phyloP scores from a whole-genome alignment of 2,329 filamentous ascomycete genomes.

The Venturia pyrina region DNA sequence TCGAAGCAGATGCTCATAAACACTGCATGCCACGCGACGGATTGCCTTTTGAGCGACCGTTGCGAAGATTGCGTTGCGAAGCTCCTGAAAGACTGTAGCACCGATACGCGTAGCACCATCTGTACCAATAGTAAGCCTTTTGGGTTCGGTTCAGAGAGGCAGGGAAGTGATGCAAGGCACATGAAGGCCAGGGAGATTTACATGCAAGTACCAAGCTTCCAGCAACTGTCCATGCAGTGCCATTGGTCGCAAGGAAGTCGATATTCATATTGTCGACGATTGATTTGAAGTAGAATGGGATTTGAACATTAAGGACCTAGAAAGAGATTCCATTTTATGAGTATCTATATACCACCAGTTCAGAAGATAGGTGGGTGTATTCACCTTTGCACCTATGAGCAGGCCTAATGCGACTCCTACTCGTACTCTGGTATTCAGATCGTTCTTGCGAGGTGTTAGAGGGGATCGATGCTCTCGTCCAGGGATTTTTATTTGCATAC shows the following conservation, averaged over 20 bases:
- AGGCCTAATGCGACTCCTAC: slow-evolving; percentile 77
- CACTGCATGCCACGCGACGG: slow-evolving; percentile 77
- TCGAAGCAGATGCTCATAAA: slow-evolving; percentile 80
- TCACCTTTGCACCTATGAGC: slow-evolving; percentile 75
- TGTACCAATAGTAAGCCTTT: slow-evolving; percentile 18
- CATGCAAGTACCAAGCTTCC: slow-evolving; percentile 88
- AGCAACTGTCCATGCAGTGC: slow-evolving; percentile 78
- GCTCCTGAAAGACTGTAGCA: slow-evolving; percentile 80
- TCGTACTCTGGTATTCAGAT: slow-evolving; percentile 69
- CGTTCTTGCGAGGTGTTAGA: slow-evolving; percentile 40
- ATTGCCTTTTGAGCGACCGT: slow-evolving; percentile 97
- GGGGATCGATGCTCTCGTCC: not conserved
- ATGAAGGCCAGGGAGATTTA: slow-evolving; percentile 26
- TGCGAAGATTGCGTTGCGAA: slow-evolving; percentile 93
- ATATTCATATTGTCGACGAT: slow-evolving; percentile 98
- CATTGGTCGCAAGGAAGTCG: slow-evolving; percentile 76
- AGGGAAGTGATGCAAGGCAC: not conserved
- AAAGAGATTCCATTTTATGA: slow-evolving; percentile 17
- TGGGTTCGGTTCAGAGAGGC: no score
- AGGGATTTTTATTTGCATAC: slow-evolving; percentile 21
- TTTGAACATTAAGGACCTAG: slow-evolving; percentile 81
- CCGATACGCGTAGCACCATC: slow-evolving; percentile 82
- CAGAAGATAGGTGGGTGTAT: slow-evolving; percentile 13
- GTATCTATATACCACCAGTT: slow-evolving; percentile 14
- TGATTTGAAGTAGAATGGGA: slow-evolving; percentile 97